Evolutionary conservation across 306 rosid species (phyloP).

Genomic region (Trichosanthes truncata): DNA sequence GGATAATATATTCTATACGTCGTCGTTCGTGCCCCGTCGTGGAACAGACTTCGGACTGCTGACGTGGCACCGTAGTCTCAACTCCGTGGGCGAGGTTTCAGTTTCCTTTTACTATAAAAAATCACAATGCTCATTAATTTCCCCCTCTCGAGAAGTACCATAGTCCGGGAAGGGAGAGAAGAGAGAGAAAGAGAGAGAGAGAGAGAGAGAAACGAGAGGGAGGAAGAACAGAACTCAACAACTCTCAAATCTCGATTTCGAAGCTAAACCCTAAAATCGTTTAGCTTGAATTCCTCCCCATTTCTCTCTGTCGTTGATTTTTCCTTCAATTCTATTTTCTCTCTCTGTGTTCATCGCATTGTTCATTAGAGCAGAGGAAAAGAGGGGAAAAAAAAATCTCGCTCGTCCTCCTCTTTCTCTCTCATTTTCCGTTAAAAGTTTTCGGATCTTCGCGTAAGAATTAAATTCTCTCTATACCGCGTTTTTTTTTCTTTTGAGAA

Average conservation of each 20-base stretch:
- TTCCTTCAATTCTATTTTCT: neutral
- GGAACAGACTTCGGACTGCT: neutral
- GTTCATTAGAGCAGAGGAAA: neutral
- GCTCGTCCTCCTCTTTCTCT: neutral
- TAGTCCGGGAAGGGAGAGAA: neutral
- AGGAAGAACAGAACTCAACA: neutral
- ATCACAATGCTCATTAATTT: neutral
- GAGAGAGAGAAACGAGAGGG: neutral
- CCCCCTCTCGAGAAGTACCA: neutral
- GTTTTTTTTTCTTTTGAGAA: neutral
- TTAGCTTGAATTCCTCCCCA: constrained; percentile 3
- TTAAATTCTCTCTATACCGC: neutral
- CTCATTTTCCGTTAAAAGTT: constrained; percentile 2
- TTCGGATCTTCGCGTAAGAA: constrained; percentile 11
- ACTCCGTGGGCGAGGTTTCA: neutral
- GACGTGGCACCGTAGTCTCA: constrained; percentile 1
- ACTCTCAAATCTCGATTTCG: neutral
- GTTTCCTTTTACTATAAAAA: neutral
- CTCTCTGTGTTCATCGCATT: neutral
- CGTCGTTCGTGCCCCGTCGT: neutral
- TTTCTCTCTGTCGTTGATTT: neutral
- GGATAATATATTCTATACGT: constrained; percentile 3
- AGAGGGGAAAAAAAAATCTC: neutral
- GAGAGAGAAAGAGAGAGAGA: neutral
- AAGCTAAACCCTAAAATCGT: constrained; percentile 5